These are phyloP conservation scores for Tilletia horrida DNA, from an alignment of 1,284 basidiomycete species.

Conservation along the genomic window DNA sequence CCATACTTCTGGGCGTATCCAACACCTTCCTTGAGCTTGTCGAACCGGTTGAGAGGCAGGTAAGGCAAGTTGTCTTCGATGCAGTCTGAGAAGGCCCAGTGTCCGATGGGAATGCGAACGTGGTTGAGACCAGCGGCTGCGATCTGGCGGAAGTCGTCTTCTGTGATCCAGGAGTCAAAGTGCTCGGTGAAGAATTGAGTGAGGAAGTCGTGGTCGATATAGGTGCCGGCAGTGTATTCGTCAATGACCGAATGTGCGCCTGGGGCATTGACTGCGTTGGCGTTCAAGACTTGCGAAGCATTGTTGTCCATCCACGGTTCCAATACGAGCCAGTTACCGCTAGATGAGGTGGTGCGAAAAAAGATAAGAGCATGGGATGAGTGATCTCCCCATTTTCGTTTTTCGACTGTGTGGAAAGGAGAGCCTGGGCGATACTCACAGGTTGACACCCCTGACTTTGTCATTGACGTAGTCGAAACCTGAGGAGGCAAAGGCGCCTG, in stretches of 20 bases:
- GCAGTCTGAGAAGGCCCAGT: slow-evolving; percentile 19
- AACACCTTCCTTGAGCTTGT: slow-evolving; percentile 22
- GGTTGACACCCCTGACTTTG: slow-evolving; percentile 14
- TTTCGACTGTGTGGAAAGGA: too few relatives aligned
- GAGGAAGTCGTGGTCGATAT: slow-evolving; percentile 14
- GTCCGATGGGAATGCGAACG: slow-evolving; percentile 19
- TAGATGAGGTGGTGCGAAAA: too few relatives aligned
- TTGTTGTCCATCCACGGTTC: slow-evolving; percentile 27
- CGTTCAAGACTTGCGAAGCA: slow-evolving; percentile 20
- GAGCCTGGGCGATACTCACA: not conserved
- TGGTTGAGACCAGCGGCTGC: slow-evolving; percentile 27
- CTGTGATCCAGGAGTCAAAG: slow-evolving; percentile 22
- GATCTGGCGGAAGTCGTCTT: slow-evolving; percentile 24
- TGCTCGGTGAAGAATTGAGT: slow-evolving; percentile 8
- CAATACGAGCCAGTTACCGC: slow-evolving; percentile 21
- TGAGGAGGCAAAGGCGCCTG: not conserved
- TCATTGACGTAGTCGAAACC: slow-evolving; percentile 15
- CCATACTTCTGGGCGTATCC: slow-evolving; percentile 13
- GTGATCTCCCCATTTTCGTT: too few relatives aligned
- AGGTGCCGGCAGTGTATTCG: slow-evolving; percentile 24
- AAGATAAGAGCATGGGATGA: not conserved
- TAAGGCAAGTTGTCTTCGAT: slow-evolving; percentile 15
- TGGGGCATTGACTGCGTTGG: slow-evolving; percentile 37
- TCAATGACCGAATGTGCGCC: slow-evolving; percentile 33
- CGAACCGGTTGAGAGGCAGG: slow-evolving; percentile 19